Evolutionary conservation across 2,329 filamentous ascomycete species (phyloP), one percentile per base, ranked within the genome.

Genomic region (Colletotrichum karsti): DNA sequence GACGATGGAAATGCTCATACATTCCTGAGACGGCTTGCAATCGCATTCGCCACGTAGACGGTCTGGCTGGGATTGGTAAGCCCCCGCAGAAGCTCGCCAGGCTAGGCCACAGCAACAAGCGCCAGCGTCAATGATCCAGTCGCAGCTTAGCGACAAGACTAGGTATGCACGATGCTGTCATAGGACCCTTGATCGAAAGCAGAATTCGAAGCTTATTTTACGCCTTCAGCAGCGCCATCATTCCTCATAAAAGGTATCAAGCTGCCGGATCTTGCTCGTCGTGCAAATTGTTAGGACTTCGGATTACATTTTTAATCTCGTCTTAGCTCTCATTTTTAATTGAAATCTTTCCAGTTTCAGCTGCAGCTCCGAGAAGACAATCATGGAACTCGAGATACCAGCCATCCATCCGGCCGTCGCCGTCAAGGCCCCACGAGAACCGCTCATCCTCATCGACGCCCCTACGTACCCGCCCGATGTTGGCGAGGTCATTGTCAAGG

Each of bases 401-500:
- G 26, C 59, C n/a, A 73, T 73, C 13, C 75, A 77, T 56, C 56
- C 65, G 2, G 75, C 75, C 20, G 70, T 78, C 20, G 75, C 70
- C 33, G 67, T 73, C 67, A 67, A 64, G 13, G 68, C 51, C 22
- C 66, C 71, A 2, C 71, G 72, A 13, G 60, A 70, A 2, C 74
- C 76, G 8, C 72, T 77, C 24, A 41, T 70, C 10, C 71, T 73
- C 56, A 50, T 72, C 64, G 59, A 70, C 28, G 58, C 67, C 5
- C 74, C 75, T 4, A 79, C 77, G 13, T 41, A 75, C 37, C 57
- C 74, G 5, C 84, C 84, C 0, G 67, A 71, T 2, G 73, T 75
- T 1, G 81, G 84, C 37, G 84, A 91, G 75, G 82, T 89, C 35
- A 81, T 84, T 15, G 77, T 91, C 42, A 82, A 80, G 26, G 84